Base-by-base conservation (phyloP, 2,329 filamentous ascomycete genomes). In the Lecanosticta acicola region DNA sequence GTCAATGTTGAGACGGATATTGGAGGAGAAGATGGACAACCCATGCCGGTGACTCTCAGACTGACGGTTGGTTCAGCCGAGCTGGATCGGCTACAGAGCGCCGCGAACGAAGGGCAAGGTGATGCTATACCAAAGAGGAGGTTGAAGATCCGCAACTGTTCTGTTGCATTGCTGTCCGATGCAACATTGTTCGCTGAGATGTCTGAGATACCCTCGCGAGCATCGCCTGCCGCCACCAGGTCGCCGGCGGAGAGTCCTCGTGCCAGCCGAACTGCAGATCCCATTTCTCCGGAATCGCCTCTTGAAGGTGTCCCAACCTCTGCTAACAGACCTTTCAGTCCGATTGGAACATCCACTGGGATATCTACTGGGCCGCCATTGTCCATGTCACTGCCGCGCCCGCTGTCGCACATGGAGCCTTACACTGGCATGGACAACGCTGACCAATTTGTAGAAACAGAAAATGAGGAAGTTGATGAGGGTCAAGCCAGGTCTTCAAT, bases 21-120 rank as follows among this genome's bases (percentile, higher is more conserved):
- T 63, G 68, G n/a, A 60, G 71, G 3, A 11, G 54, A 59, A 13
- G 29, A 14, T 18, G 14, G 24, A n/a, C 36, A 53, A 16, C 19
- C 44, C 4, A 63, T 68, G 2, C 68, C 74, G 3, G 78, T 75
- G 3, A 82, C 82, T 1, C 72, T 87, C 41, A 79, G 83, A 59
- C 71, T 90, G 24, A 75, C 77, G 17, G 68, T 89, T 11, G 78
- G 83, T 16, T 72, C 75, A 43, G 74, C 87, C 32, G 75, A 80
- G 45, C 76, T 87, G 3, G 82, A 87, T 53, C 83, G 82, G 2
- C 74, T 87, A 39, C 36, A 45, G 3, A 26, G 21, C 21, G 36
- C 9, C 3, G 26, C 9, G n/a, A n/a, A n/a, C n/a, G 24, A 39
- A 16, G 42, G 18, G 11, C 3, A 24, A 9, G 11, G 17, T 11